Percentiles rank a stretch among this genome's conserved stretches.
These are phyloP conservation scores for Mediolabrus comicus DNA, from an alignment of 108 stramenopile species.

Conservation along the genomic window DNA sequence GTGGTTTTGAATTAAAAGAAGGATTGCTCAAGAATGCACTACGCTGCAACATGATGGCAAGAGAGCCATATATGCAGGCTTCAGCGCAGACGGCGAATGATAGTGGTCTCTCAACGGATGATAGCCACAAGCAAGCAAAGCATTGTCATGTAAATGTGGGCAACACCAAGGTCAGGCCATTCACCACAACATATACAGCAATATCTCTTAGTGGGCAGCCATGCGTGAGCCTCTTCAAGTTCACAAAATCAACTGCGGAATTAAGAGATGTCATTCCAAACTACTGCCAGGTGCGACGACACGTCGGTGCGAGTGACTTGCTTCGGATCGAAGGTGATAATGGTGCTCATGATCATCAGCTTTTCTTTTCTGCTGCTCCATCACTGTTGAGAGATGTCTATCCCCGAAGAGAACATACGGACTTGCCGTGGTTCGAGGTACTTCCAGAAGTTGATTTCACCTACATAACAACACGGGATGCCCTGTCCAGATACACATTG, in stretches of 20 bases:
- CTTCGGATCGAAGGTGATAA: not conserved
- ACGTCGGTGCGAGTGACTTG: not conserved
- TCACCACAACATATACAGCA: not conserved
- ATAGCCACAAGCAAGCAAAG: not conserved
- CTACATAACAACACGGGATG: not conserved
- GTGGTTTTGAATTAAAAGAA: not conserved
- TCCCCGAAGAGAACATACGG: not conserved
- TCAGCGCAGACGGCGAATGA: not conserved
- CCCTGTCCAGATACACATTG: not conserved
- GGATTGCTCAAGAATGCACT: not conserved
- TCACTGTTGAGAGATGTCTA: not conserved
- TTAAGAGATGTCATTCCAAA: not conserved
- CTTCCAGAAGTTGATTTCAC: not conserved
- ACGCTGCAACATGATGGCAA: not conserved
- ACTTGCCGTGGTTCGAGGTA: not conserved
- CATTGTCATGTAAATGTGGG: not conserved
- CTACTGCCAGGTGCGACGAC: not conserved
- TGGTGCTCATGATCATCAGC: not conserved
- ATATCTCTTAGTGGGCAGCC: not conserved
- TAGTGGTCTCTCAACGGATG: not conserved
- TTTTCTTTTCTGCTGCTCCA: not conserved
- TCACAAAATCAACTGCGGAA: not conserved
- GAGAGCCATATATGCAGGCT: not conserved
- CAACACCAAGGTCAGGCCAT: not conserved
- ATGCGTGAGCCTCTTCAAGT: not conserved